Base-by-base conservation (phyloP, 2,329 filamentous ascomycete genomes). In the Arachnomyces sp. region DNA sequence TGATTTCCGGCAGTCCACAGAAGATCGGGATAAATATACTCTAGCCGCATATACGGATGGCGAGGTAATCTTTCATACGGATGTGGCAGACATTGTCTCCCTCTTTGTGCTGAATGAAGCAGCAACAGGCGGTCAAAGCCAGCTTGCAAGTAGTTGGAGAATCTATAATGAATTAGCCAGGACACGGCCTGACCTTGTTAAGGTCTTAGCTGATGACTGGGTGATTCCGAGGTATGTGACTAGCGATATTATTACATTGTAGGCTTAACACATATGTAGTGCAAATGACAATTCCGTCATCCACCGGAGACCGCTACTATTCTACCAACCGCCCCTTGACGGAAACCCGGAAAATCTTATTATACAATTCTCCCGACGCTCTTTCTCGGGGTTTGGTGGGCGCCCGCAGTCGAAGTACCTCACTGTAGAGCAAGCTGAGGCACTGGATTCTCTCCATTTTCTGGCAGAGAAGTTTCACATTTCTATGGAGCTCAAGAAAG, bases 361-460 rank as follows among this genome's bases (percentile, higher is more conserved):
- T 5, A 68, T 82, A 20, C 76, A 81, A 45, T 82, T 81, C 46
- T 74, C 72, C 0, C 70, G 78, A 2, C 68, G 77, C 1, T 64
- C 61, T 17, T 80, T 81, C 47, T 77, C 76, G 0, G 71, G 70
- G 2, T 73, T 64, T 41, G 55, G 57, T 39, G 61, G 58, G 1
- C 57, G 66, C 3, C 67, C 66, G 1, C 60, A 70, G 13, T 66
- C 63, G 0, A 37, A 55, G 0, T 40, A 57, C 12, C 71, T 74
- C 31, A 71, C 61, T 0, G 68, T 73, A 54, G 69, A 66, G 0
- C 71, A 74, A 48, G 70, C 70, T 7, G 71, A 75, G 49, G 71
- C 71, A 0, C 58, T 75, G 11, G 71, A 74, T 43, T 59, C 69
- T 4, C 45, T 74, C 15, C 70, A 75, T 37, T 74, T 73, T 43